These are phyloP conservation scores for Soucietia sequanensis DNA, from an alignment of 805 yeast species.

Conservation along the genomic window DNA sequence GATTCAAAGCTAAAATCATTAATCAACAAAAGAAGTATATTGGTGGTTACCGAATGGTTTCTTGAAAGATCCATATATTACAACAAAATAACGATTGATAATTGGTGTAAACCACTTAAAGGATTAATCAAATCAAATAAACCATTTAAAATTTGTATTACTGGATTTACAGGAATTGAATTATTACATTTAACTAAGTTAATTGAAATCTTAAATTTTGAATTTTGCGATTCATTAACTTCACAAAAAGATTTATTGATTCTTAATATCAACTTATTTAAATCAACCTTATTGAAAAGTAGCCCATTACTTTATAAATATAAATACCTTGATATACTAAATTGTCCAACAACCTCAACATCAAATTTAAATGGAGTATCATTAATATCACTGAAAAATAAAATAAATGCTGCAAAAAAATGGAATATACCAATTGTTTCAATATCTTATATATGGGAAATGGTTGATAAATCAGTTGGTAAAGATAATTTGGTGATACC, in stretches of 20 bases:
- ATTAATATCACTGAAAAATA: conserved; percentile 47
- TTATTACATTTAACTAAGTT: conserved; percentile 67
- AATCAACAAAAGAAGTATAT: conserved; percentile 17
- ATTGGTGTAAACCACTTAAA: conserved; percentile 61
- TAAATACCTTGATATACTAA: conserved; percentile 26
- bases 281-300: conserved; percentile 31
- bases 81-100: conserved; percentile 47
- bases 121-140: conserved; percentile 24
- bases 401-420: conserved; percentile 55
- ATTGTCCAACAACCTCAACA: conserved; percentile 31
- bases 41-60: conserved; percentile 73
- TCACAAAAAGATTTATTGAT: conserved; percentile 55
- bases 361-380: conserved; percentile 29
- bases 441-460: conserved; percentile 53
- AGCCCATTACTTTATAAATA: conserved; percentile 44
- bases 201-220: conserved; percentile 52
- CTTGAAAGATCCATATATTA: conserved; percentile 71
- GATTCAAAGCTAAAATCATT: conserved; percentile 21
- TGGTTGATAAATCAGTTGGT: conserved; percentile 32
- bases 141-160: conserved; percentile 46
- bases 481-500: conserved; percentile 26
- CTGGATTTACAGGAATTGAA: conserved; percentile 81
- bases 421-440: conserved; percentile 62
- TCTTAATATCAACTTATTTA: conserved; percentile 48
- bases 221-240: conserved; percentile 48